These are phyloP conservation scores for Vitellaria paradoxa DNA, from an alignment of 179 eudicot genomes.

Conservation along the genomic window DNA sequence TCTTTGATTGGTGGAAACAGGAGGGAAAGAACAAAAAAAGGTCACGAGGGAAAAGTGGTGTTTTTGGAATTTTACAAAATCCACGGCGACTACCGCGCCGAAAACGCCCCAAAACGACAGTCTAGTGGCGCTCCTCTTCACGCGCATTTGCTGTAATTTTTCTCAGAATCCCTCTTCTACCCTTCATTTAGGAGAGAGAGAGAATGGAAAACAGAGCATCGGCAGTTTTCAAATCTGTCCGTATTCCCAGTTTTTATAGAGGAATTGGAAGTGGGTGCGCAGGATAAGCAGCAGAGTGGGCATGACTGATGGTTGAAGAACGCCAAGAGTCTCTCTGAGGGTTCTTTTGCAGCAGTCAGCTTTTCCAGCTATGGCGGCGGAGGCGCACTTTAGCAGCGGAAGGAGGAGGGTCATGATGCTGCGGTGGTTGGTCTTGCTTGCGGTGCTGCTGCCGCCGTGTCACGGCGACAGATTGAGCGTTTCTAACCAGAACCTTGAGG, in stretches of 20 bases:
- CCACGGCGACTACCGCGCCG: not conserved
- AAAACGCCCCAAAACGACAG: not conserved
- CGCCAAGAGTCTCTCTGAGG: not conserved
- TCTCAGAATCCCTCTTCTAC: not conserved
- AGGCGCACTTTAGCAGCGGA: not conserved
- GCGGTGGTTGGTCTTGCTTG: not conserved
- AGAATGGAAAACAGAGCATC: not conserved
- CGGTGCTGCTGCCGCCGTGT: not conserved
- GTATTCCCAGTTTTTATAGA: not conserved
- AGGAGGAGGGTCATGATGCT: not conserved
- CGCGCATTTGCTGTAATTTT: not conserved
- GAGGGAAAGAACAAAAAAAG: not conserved
- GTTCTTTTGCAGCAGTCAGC: not conserved
- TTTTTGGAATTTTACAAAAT: not conserved
- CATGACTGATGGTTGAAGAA: not conserved
- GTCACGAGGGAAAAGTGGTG: not conserved
- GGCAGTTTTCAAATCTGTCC: not conserved
- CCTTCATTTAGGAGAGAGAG: not conserved
- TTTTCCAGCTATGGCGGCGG: not conserved
- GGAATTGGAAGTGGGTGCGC: not conserved
- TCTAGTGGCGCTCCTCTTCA: no score
- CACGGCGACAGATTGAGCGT: not conserved
- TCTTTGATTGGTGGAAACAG: not conserved
- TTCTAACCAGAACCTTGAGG: conserved; percentile 19
- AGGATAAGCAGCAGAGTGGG: not conserved